Evolutionary conservation across 441 rosid genomes (phyloP).

Genomic region (Adansonia grandidieri): DNA sequence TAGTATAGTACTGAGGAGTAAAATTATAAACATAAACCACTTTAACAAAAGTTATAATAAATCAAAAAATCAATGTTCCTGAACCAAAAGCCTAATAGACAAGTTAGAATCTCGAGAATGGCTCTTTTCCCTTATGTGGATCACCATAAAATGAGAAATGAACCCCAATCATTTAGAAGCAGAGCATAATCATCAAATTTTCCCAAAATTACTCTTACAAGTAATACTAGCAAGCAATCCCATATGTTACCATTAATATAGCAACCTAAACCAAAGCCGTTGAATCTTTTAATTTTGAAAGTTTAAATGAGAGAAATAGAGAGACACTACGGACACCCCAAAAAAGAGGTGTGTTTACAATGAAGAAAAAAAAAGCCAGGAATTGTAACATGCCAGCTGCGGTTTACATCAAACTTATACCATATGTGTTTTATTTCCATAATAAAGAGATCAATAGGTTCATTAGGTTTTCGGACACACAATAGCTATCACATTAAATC

Average conservation of each 20-base stretch:
- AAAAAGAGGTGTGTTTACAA: neutral
- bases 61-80: neutral
- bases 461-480: slow-evolving; percentile 78
- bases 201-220: neutral
- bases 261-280: slow-evolving; percentile 1
- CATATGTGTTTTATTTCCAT: slow-evolving; percentile 99
- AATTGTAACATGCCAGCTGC: slow-evolving; percentile 56
- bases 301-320: neutral
- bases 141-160: neutral
- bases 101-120: neutral
- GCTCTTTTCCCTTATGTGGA: neutral
- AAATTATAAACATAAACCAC: neutral
- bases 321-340: neutral
- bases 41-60: neutral
- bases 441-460: slow-evolving; percentile 89
- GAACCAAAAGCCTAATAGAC: slow-evolving; percentile 1
- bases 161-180: neutral
- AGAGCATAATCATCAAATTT: neutral
- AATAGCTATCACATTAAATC: slow-evolving; percentile 60
- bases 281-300: neutral
- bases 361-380: neutral
- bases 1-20: neutral
- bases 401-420: slow-evolving; percentile 93
- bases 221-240: neutral
- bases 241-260: neutral